phyloP scores from a whole-genome alignment of 768 basidiomycete species.

The Panaeolus cyanescens region DNA sequence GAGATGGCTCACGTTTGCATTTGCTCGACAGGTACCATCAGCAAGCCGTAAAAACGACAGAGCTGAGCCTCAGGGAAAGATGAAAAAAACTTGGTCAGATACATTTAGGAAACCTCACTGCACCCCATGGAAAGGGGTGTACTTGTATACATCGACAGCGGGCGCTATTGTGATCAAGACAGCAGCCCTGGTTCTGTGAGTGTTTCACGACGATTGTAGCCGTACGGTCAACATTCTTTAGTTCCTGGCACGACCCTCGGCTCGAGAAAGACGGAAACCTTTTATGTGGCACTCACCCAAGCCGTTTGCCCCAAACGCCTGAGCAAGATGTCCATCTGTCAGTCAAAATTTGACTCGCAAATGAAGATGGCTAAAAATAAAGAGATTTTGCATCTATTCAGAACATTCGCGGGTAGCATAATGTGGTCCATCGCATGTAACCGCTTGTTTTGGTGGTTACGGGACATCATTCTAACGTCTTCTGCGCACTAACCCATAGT shows the following conservation, averaged over 20 bases:
- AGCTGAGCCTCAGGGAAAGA: too few species aligned
- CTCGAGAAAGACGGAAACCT: background rate
- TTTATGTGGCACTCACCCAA: background rate
- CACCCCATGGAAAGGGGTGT: background rate
- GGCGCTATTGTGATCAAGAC: background rate
- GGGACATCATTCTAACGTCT: background rate
- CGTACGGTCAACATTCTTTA: background rate
- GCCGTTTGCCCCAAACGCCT: background rate
- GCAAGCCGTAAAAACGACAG: background rate
- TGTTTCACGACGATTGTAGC: background rate
- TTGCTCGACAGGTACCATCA: background rate
- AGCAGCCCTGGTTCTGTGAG: background rate
- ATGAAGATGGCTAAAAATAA: background rate
- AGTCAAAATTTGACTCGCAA: background rate
- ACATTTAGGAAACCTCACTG: background rate
- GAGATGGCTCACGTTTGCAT: background rate
- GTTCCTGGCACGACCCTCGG: background rate
- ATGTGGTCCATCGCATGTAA: background rate
- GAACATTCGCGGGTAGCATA: conserved; percentile 1
- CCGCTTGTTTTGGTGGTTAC: background rate
- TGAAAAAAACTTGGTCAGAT: background rate
- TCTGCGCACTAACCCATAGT: background rate
- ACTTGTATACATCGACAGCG: background rate
- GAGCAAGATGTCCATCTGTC: background rate
- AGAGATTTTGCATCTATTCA: background rate